These are phyloP conservation scores for Chaetomiaceae sp. DNA, from an alignment of 2,329 filamentous ascomycete species.

Conservation along the genomic window DNA sequence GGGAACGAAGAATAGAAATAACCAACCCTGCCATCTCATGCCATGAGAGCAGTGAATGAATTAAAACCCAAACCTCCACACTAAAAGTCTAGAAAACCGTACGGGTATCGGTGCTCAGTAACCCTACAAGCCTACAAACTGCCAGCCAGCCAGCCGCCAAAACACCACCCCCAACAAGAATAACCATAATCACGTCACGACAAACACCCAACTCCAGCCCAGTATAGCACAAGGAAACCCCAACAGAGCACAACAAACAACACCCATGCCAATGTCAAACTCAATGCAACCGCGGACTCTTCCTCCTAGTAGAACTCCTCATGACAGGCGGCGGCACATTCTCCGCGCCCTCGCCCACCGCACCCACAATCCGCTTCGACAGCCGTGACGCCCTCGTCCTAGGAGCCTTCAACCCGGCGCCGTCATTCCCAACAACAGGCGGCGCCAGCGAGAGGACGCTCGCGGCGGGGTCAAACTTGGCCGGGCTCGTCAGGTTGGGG, in stretches of 20 bases:
- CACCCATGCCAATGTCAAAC: neutral
- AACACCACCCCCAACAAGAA: neutral
- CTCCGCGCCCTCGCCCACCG: conserved; percentile 45
- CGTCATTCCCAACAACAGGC: conserved; percentile 27
- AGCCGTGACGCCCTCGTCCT: conserved; percentile 33
- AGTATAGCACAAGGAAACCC: neutral
- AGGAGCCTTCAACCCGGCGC: conserved; percentile 42
- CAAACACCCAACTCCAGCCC: neutral
- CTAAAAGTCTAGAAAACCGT: neutral
- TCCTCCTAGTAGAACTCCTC: conserved; percentile 47
- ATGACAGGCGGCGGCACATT: conserved; percentile 46
- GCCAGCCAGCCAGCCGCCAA: neutral
- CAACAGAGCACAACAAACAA: neutral
- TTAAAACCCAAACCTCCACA: neutral
- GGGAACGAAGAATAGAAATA: neutral
- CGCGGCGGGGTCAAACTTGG: conserved; percentile 40
- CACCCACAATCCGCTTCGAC: conserved; percentile 30
- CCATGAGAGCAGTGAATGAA: neutral
- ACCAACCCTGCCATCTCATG: neutral
- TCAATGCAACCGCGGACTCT: conserved; percentile 48
- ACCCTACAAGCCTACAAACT: conserved; percentile 15
- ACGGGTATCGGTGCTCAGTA: conserved; percentile 20
- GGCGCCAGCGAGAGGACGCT: conserved; percentile 36
- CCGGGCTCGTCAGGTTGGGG: conserved; percentile 38
- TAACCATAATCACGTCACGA: neutral